Percentiles rank a stretch among this genome's conserved stretches.
phyloP scores from a whole-genome alignment of 2,329 filamentous ascomycete genomes.

The Talaromyces pinophilus region DNA sequence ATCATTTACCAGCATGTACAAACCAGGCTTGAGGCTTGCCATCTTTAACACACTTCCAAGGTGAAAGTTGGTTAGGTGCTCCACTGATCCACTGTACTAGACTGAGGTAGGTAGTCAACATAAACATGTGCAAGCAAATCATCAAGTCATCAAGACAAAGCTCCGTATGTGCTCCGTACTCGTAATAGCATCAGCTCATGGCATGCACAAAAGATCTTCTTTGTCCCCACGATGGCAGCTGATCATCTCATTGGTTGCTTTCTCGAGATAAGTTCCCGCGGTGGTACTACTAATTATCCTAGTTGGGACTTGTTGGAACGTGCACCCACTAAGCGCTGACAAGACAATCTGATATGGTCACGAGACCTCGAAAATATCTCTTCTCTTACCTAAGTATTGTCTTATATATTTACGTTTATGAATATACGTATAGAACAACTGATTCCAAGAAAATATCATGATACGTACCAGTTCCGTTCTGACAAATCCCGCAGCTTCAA shows the following conservation, averaged over 20 bases:
- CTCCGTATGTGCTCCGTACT: conserved; percentile 5
- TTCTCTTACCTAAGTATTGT: conserved; percentile 2
- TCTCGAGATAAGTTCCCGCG: conserved; percentile 8
- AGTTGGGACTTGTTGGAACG: background rate
- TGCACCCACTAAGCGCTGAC: background rate
- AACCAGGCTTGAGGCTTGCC: background rate
- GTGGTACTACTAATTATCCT: background rate
- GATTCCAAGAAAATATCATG: background rate
- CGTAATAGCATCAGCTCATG: conserved; percentile 6
- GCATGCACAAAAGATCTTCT: background rate
- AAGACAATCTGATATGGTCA: conserved; percentile 4
- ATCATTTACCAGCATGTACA: background rate
- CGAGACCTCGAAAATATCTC: background rate
- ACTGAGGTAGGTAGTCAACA: background rate
- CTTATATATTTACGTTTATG: background rate
- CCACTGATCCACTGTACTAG: conserved; percentile 2
- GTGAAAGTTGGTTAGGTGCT: background rate
- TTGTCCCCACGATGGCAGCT: background rate
- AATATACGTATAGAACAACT: background rate
- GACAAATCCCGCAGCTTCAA: background rate
- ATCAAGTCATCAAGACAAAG: background rate
- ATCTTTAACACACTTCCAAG: background rate
- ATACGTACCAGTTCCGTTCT: background rate
- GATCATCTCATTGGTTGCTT: background rate
- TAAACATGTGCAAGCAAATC: background rate